Evolutionary conservation across 2,329 filamentous ascomycete species (phyloP), one percentile per base, ranked within the genome.

Genomic region (Beauveria rudraprayagi): DNA sequence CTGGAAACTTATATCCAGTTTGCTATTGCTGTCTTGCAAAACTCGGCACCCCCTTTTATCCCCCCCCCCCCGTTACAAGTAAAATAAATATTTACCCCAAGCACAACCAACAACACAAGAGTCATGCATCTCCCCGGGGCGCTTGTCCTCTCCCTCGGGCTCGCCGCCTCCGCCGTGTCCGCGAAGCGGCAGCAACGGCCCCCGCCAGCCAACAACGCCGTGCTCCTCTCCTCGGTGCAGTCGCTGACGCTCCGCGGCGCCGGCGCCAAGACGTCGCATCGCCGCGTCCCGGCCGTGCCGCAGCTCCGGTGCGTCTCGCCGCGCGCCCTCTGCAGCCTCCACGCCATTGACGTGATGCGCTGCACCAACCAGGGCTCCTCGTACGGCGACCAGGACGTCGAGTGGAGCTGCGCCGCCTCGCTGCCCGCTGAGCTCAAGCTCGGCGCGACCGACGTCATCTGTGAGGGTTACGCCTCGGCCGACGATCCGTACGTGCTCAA

Each of bases 401-500:
- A 96, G 75, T 99, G 93, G 93, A 90, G 90, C 30, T 99, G 93
- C 75, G 85, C 84, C 5, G 84, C 85, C 0, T 73, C 76, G 2
- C 72, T 88, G 17, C 85, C 86, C 0, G 76, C 79, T 24, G 82
- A 86, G 68, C 79, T 88, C 64, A 83, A 83, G 73, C 84, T 97
- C 30, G 92, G 91, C 61, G 82, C 83, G 63, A 97, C 93, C 11
- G 92, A 97, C 64, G 93, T 97, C 60, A 79, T 92, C 11, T 99
- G 94, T 73, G 93, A 99, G 71, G 93, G 94, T 11, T 97, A 96
- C 75, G 78, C 83, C 62, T 80, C 78, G 16, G 75, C 87, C 0
- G 84, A 93, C 52, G 94, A 97, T 72, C 85, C 85, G 0, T 95
- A 91, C 72, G 83, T 97, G n/a, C 77, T 97, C 59, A 92, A 90